Conservation (phyloP, 2,329 filamentous ascomycete genomes). For the Blastomyces percursus region DNA sequence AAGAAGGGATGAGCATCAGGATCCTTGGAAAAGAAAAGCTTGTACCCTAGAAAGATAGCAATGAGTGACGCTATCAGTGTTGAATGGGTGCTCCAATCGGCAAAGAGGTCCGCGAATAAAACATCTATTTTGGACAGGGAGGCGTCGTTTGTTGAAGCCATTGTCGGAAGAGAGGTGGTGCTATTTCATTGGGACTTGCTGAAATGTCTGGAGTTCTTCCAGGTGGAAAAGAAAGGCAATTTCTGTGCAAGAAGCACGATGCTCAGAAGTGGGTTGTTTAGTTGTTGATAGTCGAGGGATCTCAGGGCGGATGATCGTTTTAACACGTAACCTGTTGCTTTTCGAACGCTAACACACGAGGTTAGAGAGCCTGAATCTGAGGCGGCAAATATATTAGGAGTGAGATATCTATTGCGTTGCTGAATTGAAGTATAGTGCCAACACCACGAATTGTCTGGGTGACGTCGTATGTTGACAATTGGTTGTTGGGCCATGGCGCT, state of each 20-base stretch:
- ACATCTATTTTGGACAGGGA: conserved; percentile 60
- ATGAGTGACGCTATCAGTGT: conserved; percentile 59
- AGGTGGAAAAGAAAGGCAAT: background rate
- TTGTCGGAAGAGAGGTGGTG: conserved; percentile 15
- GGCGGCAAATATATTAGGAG: background rate
- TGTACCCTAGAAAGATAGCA: conserved; percentile 57
- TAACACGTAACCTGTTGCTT: background rate
- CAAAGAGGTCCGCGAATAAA: conserved; percentile 55
- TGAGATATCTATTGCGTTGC: background rate
- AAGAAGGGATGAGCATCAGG: conserved; percentile 88
- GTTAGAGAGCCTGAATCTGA: background rate
- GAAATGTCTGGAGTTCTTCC: background rate
- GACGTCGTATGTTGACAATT: background rate
- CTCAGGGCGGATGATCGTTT: background rate
- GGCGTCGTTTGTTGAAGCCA: conserved; percentile 37
- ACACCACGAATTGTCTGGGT: background rate
- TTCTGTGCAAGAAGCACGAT: background rate
- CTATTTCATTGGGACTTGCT: background rate
- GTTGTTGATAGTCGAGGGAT: background rate
- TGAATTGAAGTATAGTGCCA: background rate
- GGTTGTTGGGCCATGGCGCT: background rate
- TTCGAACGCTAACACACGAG: background rate
- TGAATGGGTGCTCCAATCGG: conserved; percentile 73
- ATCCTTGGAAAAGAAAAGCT: conserved; percentile 59
- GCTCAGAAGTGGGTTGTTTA: background rate